phyloP scores from a whole-genome alignment of 768 basidiomycete genomes.

The Gloeopeniophorella convolvens region DNA sequence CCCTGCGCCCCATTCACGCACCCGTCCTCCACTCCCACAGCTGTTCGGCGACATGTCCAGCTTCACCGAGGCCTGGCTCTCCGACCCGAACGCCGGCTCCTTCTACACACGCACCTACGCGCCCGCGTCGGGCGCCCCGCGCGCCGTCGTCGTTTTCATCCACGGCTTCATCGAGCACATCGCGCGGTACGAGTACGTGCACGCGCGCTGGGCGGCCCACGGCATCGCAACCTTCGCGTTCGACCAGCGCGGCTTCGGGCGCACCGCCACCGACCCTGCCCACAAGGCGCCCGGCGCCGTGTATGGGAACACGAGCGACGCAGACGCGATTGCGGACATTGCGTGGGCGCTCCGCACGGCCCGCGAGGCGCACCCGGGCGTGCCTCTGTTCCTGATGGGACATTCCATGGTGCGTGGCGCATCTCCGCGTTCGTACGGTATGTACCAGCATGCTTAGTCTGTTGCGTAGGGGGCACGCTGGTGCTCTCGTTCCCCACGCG shows the following conservation, averaged over 20 bases:
- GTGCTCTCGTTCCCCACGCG: slow-evolving; percentile 54
- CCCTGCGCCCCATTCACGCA: too few species aligned
- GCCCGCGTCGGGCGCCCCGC: slow-evolving; percentile 28
- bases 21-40: too few species aligned
- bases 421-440: too few species aligned
- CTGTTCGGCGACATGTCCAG: too few species aligned
- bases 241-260: slow-evolving; percentile 78
- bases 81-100: slow-evolving; percentile 47
- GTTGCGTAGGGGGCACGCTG: slow-evolving; percentile 29
- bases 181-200: slow-evolving; percentile 64
- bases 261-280: slow-evolving; percentile 60
- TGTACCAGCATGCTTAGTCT: not conserved
- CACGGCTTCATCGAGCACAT: slow-evolving; percentile 79
- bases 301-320: slow-evolving; percentile 60
- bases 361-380: slow-evolving; percentile 35
- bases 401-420: slow-evolving; percentile 67
- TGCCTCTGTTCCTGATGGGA: slow-evolving; percentile 67
- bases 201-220: slow-evolving; percentile 43
- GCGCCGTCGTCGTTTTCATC: slow-evolving; percentile 50
- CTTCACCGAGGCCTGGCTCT: slow-evolving; percentile 49
- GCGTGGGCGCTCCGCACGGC: slow-evolving; percentile 58
- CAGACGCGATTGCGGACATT: slow-evolving; percentile 58
- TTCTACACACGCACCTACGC: slow-evolving; percentile 69
- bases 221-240: slow-evolving; percentile 63
- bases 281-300: slow-evolving; percentile 37